These are phyloP conservation scores for Aspergillus nomiae DNA, from an alignment of 2,329 filamentous ascomycete species.

Conservation along the genomic window DNA sequence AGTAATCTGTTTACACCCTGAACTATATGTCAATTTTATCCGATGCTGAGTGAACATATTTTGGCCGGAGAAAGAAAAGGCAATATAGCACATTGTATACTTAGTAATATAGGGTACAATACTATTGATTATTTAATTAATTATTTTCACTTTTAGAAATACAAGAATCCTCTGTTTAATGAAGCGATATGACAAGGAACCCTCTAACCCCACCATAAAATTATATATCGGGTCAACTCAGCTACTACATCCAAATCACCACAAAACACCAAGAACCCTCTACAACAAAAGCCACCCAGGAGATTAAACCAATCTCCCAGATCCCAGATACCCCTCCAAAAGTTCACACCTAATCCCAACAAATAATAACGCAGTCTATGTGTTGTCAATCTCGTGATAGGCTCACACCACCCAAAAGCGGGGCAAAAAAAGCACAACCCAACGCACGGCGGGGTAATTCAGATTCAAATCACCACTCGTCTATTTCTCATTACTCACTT, in stretches of 20 bases:
- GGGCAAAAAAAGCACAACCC: background rate
- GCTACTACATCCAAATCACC: background rate
- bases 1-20: conserved; percentile 1
- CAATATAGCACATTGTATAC: background rate
- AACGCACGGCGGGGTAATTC: background rate
- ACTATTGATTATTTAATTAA: background rate
- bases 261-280: too few species aligned
- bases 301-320: background rate
- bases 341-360: too few species aligned
- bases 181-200: background rate
- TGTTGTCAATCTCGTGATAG: background rate
- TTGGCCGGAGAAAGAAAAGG: too few species aligned
- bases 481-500: conserved; percentile 3
- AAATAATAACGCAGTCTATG: background rate
- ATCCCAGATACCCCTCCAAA: background rate
- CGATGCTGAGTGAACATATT: background rate
- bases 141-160: background rate
- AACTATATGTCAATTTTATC: background rate
- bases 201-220: background rate
- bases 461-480: background rate
- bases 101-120: background rate
- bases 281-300: background rate
- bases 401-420: conserved; percentile 2
- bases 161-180: background rate
- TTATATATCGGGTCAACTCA: background rate